Evolutionary conservation across 1,139 yeast genomes (phyloP).

Genomic region (Diutina catenulata): DNA sequence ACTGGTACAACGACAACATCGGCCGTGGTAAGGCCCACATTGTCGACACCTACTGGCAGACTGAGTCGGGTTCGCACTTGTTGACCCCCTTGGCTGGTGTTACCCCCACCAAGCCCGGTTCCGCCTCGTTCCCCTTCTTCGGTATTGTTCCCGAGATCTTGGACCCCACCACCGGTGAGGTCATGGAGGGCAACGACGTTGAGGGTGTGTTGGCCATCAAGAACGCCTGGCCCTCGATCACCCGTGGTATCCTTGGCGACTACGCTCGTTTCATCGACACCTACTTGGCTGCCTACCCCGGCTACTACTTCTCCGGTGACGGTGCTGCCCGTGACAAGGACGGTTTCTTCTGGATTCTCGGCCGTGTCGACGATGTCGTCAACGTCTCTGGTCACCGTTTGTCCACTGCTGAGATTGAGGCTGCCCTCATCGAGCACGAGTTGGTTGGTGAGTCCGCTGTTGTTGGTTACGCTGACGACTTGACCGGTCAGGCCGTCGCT

Average conservation of each 20-base stretch:
- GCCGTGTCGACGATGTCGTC: slow-evolving; percentile 76
- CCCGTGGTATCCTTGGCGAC: slow-evolving; percentile 66
- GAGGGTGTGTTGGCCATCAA: slow-evolving; percentile 70
- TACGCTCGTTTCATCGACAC: slow-evolving; percentile 60
- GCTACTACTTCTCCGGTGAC: slow-evolving; percentile 64
- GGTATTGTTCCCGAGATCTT: slow-evolving; percentile 60
- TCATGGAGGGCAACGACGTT: slow-evolving; percentile 46
- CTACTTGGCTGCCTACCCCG: slow-evolving; percentile 57
- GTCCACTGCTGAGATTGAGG: slow-evolving; percentile 76
- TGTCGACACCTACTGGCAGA: slow-evolving; percentile 78
- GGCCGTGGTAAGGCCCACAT: slow-evolving; percentile 69
- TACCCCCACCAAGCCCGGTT: slow-evolving; percentile 70
- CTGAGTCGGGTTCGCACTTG: slow-evolving; percentile 69
- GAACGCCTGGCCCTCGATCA: slow-evolving; percentile 70
- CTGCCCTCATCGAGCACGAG: slow-evolving; percentile 61
- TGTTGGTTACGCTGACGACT: slow-evolving; percentile 70
- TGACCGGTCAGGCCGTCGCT: slow-evolving; percentile 73
- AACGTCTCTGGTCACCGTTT: slow-evolving; percentile 73
- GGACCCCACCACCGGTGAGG: slow-evolving; percentile 64
- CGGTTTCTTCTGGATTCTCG: slow-evolving; percentile 71
- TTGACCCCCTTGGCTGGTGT: slow-evolving; percentile 63
- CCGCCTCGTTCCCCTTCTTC: slow-evolving; percentile 69
- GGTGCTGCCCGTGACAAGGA: slow-evolving; percentile 74
- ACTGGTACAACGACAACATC: slow-evolving; percentile 74
- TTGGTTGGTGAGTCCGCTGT: slow-evolving; percentile 70